A percentile compares a stretch with the other conserved stretches of the same genome.
Evolutionary conservation across 495 filamentous ascomycete genomes (phyloP).

Genomic region (Xylaria cubensis): DNA sequence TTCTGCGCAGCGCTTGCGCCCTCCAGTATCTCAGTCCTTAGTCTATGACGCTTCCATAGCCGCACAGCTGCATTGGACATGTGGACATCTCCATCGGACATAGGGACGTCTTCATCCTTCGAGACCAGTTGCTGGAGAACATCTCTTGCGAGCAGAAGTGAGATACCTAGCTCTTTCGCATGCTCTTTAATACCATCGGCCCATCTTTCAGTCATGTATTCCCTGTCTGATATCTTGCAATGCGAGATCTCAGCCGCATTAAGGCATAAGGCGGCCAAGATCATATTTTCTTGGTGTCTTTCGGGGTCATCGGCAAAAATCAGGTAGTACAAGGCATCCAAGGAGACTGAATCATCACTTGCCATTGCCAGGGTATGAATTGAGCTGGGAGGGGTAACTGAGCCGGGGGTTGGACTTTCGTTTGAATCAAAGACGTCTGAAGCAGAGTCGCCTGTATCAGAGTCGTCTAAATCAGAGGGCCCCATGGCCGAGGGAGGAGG

Average conservation of each 20-base stretch:
- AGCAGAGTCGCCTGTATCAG: too few species aligned
- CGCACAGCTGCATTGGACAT: not conserved
- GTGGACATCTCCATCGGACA: not conserved
- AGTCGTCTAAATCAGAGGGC: not conserved
- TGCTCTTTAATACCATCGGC: not conserved
- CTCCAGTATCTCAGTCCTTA: not conserved
- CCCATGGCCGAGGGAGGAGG: not conserved
- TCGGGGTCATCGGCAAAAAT: not conserved
- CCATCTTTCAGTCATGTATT: not conserved
- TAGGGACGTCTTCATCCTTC: not conserved
- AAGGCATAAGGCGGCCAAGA: conserved; percentile 11
- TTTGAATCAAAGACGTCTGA: not conserved
- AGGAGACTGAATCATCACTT: not conserved
- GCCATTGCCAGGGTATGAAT: not conserved
- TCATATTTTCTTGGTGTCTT: not conserved
- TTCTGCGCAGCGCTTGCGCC: not conserved
- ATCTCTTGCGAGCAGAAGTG: not conserved
- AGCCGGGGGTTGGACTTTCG: not conserved
- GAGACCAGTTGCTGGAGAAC: not conserved
- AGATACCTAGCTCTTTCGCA: not conserved
- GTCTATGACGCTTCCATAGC: not conserved
- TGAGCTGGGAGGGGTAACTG: too few species aligned
- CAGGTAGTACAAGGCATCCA: conserved; percentile 14
- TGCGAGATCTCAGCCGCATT: not conserved
- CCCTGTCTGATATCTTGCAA: not conserved